Base-by-base conservation (phyloP, 2,329 filamentous ascomycete genomes). In the Bimuria novae-zelandiae region DNA sequence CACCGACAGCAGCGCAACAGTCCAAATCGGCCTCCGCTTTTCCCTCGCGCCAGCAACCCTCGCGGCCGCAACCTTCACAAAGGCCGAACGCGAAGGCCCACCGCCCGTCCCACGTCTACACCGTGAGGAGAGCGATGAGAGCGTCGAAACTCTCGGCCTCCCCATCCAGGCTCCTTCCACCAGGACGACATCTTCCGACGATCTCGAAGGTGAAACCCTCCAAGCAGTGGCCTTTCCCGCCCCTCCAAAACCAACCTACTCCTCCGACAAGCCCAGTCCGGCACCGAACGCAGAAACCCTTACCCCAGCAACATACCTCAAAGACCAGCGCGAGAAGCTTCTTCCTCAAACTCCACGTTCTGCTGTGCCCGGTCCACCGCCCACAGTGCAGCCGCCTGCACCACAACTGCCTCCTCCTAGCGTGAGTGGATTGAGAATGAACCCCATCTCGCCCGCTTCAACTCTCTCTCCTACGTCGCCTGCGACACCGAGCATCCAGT, bases 11-110 rank as follows among this genome's bases (percentile, higher is more conserved):
- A 83, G 83, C 8, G 86, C 86, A 21, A 89, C 86, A 0, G 86
- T 90, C 10, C 86, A 89, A 65, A 89, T 90, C 46, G 87, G 87
- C 1, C 77, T 90, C 14, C 82, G 87, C 10, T 77, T 90, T 50
- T 89, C 87, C n/a, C 56, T 75, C 5, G 72, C 71, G 11, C 72
- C 72, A 12, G 71, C 72, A 3, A 69, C 69, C 16, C 69, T 75
- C 50, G 67, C 66, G 43, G 69, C 69, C 46, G 65, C 61, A 27
- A 70, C 69, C 33, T 70, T 52, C 52, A 68, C 61, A 5, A 43
- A 53, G 6, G 40, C 50, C 10, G 67, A 63, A 37, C 61, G 65
- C n/a, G 46, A 54, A 14, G 17, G 51, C n/a, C 48, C 57, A 1
- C 35, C 55, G 7, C 49, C 57, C 12, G 51, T 54, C 7, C 48